A percentile compares a stretch with the other conserved stretches of the same genome.
Conservation (phyloP, 2,329 filamentous ascomycete genomes). For the Curvularia verruculosa region DNA sequence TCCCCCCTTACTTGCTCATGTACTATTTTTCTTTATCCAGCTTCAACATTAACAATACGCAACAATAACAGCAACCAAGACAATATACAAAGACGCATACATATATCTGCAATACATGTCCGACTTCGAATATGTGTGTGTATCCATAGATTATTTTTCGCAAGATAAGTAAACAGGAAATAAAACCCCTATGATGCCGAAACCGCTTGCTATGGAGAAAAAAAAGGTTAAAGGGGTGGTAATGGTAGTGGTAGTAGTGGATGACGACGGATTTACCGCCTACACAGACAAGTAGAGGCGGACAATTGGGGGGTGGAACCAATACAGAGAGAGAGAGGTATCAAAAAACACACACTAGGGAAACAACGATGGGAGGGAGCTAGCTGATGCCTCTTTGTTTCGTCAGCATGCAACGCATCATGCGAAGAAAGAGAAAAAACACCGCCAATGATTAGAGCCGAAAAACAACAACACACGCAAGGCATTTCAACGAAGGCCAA, state of each 20-base stretch:
- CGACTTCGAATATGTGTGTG: background rate
- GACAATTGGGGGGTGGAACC: constrained; percentile 3
- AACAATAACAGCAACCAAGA: background rate
- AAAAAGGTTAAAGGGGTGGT: no score
- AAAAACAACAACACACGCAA: constrained; percentile 13
- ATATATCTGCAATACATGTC: background rate
- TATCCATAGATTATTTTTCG: background rate
- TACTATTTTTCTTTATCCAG: background rate
- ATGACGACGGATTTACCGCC: background rate
- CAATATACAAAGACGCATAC: background rate
- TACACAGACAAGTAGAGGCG: background rate
- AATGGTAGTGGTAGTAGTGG: background rate
- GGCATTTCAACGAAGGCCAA: constrained; percentile 70
- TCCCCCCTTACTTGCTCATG: background rate
- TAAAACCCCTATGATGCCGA: constrained; percentile 5
- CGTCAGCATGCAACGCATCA: constrained; percentile 13
- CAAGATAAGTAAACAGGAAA: background rate
- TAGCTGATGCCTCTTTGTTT: constrained; percentile 15
- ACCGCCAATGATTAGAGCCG: constrained; percentile 24
- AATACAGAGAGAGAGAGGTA: constrained; percentile 29
- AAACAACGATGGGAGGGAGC: constrained; percentile 13
- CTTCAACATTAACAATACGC: background rate
- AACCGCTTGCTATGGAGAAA: constrained; percentile 31
- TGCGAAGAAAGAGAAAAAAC: constrained; percentile 10
- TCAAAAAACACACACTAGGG: constrained; percentile 27